Evolutionary conservation across 2,329 filamentous ascomycete species (phyloP).

Genomic region (Zasmidium cellare): DNA sequence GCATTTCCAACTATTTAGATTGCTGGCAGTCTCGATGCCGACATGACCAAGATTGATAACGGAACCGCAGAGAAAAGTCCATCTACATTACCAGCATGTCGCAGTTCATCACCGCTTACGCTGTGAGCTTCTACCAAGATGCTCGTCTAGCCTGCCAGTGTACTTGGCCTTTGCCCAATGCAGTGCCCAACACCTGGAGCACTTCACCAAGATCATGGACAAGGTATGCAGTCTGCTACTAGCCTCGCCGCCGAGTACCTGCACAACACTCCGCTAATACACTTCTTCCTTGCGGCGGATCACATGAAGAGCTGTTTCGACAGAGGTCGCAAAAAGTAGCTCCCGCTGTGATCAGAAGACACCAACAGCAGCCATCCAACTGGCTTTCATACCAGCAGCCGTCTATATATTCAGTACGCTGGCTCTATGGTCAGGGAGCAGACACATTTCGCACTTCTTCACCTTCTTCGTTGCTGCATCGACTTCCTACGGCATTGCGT

Average conservation of each 20-base stretch:
- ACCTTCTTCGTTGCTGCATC: conserved; percentile 6
- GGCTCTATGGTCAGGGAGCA: too few relatives aligned
- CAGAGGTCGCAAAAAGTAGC: too few relatives aligned
- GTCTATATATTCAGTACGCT: too few relatives aligned
- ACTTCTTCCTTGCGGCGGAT: conserved; percentile 51
- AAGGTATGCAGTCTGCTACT: conserved; percentile 37
- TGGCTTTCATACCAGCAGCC: too few relatives aligned
- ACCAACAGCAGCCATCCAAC: too few relatives aligned
- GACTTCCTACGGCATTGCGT: conserved; percentile 36
- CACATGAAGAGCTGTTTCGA: conserved; percentile 37
- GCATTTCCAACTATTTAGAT: too few relatives aligned
- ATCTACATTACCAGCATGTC: conserved; percentile 48
- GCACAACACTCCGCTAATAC: conserved; percentile 43
- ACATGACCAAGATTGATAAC: conserved; percentile 32
- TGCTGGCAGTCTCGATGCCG: too few relatives aligned
- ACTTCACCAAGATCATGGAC: too few relatives aligned
- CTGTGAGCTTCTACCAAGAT: conserved; percentile 47
- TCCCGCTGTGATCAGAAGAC: too few relatives aligned
- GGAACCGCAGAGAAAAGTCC: conserved; percentile 49
- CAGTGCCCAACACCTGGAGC: conserved; percentile 31
- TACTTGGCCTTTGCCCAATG: conserved; percentile 43
- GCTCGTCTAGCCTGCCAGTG: conserved; percentile 43
- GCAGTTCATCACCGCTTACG: conserved; percentile 48
- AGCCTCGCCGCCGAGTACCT: conserved; percentile 41
- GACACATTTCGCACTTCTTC: conserved; percentile 1